These are phyloP conservation scores for Populus nigra DNA, from an alignment of 345 rosid species.

Conservation along the genomic window DNA sequence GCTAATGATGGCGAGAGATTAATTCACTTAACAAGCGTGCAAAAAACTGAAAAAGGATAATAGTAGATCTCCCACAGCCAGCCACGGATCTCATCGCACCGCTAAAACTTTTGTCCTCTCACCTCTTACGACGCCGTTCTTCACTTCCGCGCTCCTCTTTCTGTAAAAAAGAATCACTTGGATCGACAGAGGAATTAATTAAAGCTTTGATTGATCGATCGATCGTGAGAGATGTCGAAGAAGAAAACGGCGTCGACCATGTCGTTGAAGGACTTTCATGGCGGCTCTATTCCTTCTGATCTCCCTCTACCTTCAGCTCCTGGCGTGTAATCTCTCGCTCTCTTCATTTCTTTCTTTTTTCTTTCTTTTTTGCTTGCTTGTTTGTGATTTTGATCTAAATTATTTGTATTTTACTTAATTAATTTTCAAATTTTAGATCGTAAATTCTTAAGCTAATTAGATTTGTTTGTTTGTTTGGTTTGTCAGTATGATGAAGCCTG, in stretches of 20 bases:
- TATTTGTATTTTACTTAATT: neutral
- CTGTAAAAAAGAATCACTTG: neutral
- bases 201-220: neutral
- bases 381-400: neutral
- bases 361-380: neutral
- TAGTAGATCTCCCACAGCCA: neutral
- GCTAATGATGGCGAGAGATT: neutral
- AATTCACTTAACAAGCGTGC: neutral
- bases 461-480: neutral
- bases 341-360: neutral
- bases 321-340: slow-evolving; percentile 14
- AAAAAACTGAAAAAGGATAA: neutral
- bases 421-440: neutral
- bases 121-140: neutral
- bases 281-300: slow-evolving; percentile 33
- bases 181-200: neutral
- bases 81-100: neutral
- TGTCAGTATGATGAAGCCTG: slow-evolving; percentile 16
- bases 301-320: slow-evolving; percentile 33
- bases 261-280: slow-evolving; percentile 36
- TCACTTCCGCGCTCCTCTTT: neutral
- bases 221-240: slow-evolving; percentile 20
- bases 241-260: slow-evolving; percentile 27
- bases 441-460: neutral
- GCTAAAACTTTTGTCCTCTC: neutral